These are phyloP conservation scores for Exutisphaerella laricina DNA, from an alignment of 2,329 filamentous ascomycete species.

Conservation along the genomic window DNA sequence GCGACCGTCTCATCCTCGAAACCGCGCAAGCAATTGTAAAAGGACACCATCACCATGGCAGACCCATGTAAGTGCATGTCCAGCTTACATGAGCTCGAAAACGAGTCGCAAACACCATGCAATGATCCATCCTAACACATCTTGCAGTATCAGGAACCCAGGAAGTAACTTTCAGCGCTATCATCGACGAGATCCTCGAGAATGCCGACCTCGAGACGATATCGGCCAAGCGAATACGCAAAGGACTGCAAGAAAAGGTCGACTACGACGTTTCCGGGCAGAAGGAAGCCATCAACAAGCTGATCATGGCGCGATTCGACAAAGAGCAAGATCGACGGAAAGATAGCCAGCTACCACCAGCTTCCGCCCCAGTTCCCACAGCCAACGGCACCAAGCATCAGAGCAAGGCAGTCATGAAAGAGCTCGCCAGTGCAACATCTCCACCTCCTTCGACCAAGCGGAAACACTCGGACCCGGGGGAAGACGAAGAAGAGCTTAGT, in stretches of 20 bases:
- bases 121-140: too few relatives aligned
- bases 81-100: too few relatives aligned
- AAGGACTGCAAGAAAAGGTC: constrained; percentile 55
- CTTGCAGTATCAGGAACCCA: constrained; percentile 28
- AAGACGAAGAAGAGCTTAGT: constrained; percentile 36
- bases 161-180: constrained; percentile 42
- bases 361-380: constrained; percentile 35
- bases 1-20: too few relatives aligned
- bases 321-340: constrained; percentile 36
- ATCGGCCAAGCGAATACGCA: constrained; percentile 60
- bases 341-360: constrained; percentile 16
- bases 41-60: background rate
- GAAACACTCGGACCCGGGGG: constrained; percentile 27
- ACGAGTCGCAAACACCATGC: too few relatives aligned
- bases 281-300: constrained; percentile 47
- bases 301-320: constrained; percentile 49
- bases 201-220: constrained; percentile 58
- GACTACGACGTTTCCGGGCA: constrained; percentile 57
- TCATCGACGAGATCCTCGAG: constrained; percentile 59
- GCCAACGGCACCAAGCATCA: constrained; percentile 22
- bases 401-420: constrained; percentile 25
- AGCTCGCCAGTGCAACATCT: constrained; percentile 6
- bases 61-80: background rate
- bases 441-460: constrained; percentile 37
- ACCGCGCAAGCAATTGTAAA: too few relatives aligned